A percentile compares a stretch with the other conserved stretches of the same genome.
Evolutionary conservation across 179 eudicot genomes (phyloP).

Genomic region (Pouteria campechiana): DNA sequence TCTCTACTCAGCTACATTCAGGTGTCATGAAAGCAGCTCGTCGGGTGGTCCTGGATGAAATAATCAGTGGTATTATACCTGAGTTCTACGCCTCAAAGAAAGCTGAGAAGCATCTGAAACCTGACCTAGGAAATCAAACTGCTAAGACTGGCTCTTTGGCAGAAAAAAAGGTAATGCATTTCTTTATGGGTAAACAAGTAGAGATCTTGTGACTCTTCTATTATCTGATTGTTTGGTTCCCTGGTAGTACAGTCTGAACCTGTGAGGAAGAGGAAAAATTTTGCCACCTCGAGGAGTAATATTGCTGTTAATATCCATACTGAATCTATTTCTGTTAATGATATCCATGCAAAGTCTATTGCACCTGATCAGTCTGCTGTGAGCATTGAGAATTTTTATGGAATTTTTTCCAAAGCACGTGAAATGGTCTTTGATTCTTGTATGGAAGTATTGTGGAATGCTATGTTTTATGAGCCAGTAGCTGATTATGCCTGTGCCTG

Average conservation of each 20-base stretch:
- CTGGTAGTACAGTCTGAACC: slow-evolving; percentile 26
- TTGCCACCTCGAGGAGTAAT: slow-evolving; percentile 13
- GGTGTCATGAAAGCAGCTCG: slow-evolving; percentile 82
- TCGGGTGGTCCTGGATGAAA: slow-evolving; percentile 65
- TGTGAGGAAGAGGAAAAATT: slow-evolving; percentile 11
- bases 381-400: slow-evolving; percentile 48
- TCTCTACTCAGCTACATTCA: slow-evolving; percentile 69
- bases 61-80: slow-evolving; percentile 50
- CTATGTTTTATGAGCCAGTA: slow-evolving; percentile 59
- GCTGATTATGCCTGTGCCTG: slow-evolving; percentile 39
- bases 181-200: not conserved
- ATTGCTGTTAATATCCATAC: slow-evolving; percentile 14
- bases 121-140: slow-evolving; percentile 24
- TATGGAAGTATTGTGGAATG: slow-evolving; percentile 81
- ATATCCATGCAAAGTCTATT: slow-evolving; percentile 7
- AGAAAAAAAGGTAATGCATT: slow-evolving; percentile 45
- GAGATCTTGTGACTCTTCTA: not conserved
- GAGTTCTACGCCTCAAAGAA: slow-evolving; percentile 52
- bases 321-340: slow-evolving; percentile 7
- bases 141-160: slow-evolving; percentile 14
- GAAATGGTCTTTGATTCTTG: slow-evolving; percentile 40
- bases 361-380: slow-evolving; percentile 44
- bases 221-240: slow-evolving; percentile 2
- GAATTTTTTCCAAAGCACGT: slow-evolving; percentile 26
- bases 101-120: slow-evolving; percentile 31